Evolutionary conservation across 2,329 filamentous ascomycete species (phyloP).

Genomic region (Beauveria rudraprayagi): DNA sequence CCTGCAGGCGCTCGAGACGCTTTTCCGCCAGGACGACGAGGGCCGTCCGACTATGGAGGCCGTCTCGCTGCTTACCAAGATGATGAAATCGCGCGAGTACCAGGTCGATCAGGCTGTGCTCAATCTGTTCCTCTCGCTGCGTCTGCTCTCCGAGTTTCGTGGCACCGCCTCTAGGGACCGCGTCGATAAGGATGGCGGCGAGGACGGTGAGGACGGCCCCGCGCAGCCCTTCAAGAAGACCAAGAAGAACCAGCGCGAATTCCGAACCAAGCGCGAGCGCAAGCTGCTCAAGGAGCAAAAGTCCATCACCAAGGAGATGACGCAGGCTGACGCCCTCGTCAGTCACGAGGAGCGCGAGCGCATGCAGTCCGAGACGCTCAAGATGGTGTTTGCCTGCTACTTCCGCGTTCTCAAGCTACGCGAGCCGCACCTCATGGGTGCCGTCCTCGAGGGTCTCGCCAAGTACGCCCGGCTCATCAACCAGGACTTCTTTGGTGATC

Average conservation of each 20-base stretch:
- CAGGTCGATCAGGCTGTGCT: constrained; percentile 75
- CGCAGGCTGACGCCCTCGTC: constrained; percentile 81
- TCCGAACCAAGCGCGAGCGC: constrained; percentile 78
- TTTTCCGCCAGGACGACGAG: constrained; percentile 85
- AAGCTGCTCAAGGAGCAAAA: constrained; percentile 83
- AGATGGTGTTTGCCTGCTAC: constrained; percentile 90
- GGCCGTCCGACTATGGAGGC: constrained; percentile 82
- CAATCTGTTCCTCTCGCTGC: constrained; percentile 84
- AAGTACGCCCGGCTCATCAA: constrained; percentile 97
- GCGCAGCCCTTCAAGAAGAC: constrained; percentile 40
- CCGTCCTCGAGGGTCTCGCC: constrained; percentile 86
- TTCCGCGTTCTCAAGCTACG: constrained; percentile 88
- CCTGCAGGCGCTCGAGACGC: constrained; percentile 65
- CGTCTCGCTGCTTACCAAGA: constrained; percentile 76
- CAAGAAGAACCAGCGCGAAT: constrained; percentile 68
- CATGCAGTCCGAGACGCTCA: constrained; percentile 92
- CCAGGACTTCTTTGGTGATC: constrained; percentile 95
- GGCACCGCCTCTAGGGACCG: constrained; percentile 73
- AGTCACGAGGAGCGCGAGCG: constrained; percentile 86
- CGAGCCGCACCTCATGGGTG: constrained; percentile 83
- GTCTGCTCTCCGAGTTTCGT: constrained; percentile 79
- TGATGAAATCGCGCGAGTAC: constrained; percentile 88
- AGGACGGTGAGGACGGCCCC: constrained; percentile 14
- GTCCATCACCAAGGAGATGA: constrained; percentile 85
- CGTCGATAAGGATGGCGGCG: constrained; percentile 47